phyloP scores from a whole-genome alignment of 306 rosid species.

The Rosa chinensis region DNA sequence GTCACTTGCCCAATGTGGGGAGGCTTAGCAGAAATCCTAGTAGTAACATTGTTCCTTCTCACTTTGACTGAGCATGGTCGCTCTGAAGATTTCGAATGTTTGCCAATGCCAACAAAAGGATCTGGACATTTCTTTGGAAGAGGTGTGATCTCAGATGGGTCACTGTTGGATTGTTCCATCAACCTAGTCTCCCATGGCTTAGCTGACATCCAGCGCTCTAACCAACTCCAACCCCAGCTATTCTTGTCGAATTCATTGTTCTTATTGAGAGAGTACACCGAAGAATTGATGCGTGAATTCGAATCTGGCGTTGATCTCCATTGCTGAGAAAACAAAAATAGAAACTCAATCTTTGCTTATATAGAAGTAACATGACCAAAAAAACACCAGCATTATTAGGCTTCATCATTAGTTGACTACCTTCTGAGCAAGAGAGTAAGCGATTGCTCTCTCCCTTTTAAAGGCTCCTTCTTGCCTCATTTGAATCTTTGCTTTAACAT shows the following conservation, averaged over 20 bases:
- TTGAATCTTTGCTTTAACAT: conserved; percentile 73
- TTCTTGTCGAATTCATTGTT: conserved; percentile 57
- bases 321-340: conserved; percentile 51
- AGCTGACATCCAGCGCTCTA: conserved; percentile 99
- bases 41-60: conserved; percentile 79
- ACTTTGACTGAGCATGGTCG: conserved; percentile 54
- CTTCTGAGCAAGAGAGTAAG: conserved; percentile 92
- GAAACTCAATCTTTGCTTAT: neutral
- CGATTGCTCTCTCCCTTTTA: conserved; percentile 92
- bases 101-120: conserved; percentile 28
- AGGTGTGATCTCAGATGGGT: conserved; percentile 55
- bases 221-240: conserved; percentile 96
- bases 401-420: conserved; percentile 32
- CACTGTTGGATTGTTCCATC: conserved; percentile 71
- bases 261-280: conserved; percentile 43
- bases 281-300: conserved; percentile 32
- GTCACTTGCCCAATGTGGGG: conserved; percentile 52
- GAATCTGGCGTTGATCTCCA: conserved; percentile 59
- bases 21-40: conserved; percentile 85
- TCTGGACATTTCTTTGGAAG: conserved; percentile 56
- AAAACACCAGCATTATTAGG: neutral
- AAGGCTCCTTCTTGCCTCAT: conserved; percentile 95
- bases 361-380: neutral
- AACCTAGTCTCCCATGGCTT: conserved; percentile 97
- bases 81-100: conserved; percentile 46